phyloP scores from a whole-genome alignment of 73 alveolate genomes.

The Durusdinium trenchii region DNA sequence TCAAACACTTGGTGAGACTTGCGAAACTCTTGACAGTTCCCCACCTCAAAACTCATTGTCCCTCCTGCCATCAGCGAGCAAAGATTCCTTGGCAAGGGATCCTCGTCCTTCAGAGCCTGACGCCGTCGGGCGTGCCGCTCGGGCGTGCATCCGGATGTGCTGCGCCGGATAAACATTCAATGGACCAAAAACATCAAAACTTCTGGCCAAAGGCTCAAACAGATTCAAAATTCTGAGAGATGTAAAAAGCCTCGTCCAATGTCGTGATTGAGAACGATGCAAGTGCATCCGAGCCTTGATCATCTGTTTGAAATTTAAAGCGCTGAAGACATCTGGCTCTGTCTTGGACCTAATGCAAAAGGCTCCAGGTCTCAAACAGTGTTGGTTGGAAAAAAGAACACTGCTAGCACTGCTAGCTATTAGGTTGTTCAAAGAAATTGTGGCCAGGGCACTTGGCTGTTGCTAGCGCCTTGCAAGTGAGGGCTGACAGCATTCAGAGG shows the following conservation, averaged over 20 bases:
- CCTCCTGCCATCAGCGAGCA: constrained; percentile 75
- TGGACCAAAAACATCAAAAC: not conserved
- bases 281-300: not conserved
- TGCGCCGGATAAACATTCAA: not conserved
- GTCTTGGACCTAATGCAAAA: not conserved
- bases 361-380: not conserved
- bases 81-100: constrained; percentile 62
- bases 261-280: not conserved
- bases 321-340: constrained; percentile 58
- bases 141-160: not conserved
- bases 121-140: not conserved
- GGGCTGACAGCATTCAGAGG: too few relatives aligned
- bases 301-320: not conserved
- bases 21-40: not conserved
- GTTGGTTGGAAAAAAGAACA: not conserved
- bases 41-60: constrained; percentile 72
- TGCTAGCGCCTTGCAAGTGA: constrained; percentile 7
- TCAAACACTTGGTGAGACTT: not conserved
- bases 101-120: constrained; percentile 53
- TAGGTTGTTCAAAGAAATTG: not conserved
- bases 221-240: not conserved
- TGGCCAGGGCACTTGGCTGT: not conserved
- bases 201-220: not conserved
- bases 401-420: too few relatives aligned
- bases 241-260: not conserved